Conservation (phyloP, 176 grass and related monocot genomes). For the Tuctoria greenei region DNA sequence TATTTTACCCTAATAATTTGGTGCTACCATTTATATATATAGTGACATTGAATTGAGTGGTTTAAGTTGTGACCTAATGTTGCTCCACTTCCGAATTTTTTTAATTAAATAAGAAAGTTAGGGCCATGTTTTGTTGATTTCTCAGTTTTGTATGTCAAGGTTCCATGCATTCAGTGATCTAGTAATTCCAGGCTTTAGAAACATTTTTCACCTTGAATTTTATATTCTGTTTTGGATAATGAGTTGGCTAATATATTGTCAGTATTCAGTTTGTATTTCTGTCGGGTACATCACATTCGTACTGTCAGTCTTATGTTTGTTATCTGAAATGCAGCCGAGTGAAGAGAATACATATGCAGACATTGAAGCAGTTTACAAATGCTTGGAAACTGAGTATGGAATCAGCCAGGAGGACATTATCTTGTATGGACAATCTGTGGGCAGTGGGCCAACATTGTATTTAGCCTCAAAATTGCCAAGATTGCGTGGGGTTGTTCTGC, state of each 20-base stretch:
- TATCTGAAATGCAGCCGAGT: conserved; percentile 64
- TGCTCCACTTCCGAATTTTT: background rate
- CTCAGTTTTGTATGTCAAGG: background rate
- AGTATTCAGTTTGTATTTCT: conserved; percentile 16
- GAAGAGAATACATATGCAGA: conserved; percentile 98
- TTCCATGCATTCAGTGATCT: conserved; percentile 18
- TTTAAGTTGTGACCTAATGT: conserved; percentile 10
- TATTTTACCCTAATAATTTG: background rate
- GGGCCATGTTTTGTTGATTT: conserved; percentile 9
- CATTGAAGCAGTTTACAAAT: conserved; percentile 96
- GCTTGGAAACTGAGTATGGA: conserved; percentile 89
- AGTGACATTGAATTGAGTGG: background rate
- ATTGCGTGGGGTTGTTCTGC: conserved; percentile 89
- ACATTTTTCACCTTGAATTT: background rate
- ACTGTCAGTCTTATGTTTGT: conserved; percentile 29
- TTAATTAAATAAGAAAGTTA: background rate
- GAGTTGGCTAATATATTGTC: too few relatives aligned
- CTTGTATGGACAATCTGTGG: conserved; percentile 97
- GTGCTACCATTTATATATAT: background rate
- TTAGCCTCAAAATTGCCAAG: conserved; percentile 81
- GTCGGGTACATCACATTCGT: background rate
- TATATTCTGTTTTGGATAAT: conserved; percentile 21
- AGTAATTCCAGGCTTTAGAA: conserved; percentile 1
- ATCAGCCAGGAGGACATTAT: conserved; percentile 95
- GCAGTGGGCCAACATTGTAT: conserved; percentile 91